Percentiles rank a stretch among this genome's conserved stretches.
phyloP scores from a whole-genome alignment of 495 filamentous ascomycete genomes.

The Corynascus novoguineensis region DNA sequence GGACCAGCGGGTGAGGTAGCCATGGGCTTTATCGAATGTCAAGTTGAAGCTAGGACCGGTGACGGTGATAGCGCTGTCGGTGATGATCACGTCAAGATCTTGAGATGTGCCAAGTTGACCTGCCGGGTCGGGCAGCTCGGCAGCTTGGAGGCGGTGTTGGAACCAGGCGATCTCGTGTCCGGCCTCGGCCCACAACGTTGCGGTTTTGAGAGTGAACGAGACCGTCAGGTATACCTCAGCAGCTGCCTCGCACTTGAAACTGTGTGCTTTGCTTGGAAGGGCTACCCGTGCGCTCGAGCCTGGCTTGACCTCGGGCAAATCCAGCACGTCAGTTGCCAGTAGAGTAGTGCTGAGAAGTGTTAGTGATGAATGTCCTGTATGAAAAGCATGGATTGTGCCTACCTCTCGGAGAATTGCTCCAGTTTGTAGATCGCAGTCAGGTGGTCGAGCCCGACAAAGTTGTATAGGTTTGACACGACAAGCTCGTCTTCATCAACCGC shows the following conservation, averaged over 20 bases:
- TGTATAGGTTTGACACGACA: conserved; percentile 44
- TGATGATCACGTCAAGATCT: background rate
- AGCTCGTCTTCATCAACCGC: conserved; percentile 22
- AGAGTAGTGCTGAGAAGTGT: conserved; percentile 9
- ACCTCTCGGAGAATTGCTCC: conserved; percentile 18
- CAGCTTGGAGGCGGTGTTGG: conserved; percentile 13
- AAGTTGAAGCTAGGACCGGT: conserved; percentile 22
- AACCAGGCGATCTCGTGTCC: conserved; percentile 30
- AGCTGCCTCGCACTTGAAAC: background rate
- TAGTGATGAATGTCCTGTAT: background rate
- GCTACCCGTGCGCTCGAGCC: conserved; percentile 9
- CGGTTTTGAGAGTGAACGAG: conserved; percentile 13
- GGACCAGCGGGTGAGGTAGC: conserved; percentile 36
- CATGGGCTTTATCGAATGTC: conserved; percentile 38
- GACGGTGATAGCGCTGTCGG: conserved; percentile 1
- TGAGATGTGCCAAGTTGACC: background rate
- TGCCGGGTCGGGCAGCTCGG: background rate
- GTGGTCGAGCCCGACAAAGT: conserved; percentile 49
- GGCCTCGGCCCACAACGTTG: conserved; percentile 20
- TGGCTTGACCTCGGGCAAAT: conserved; percentile 17
- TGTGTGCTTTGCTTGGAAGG: background rate
- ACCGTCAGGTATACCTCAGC: conserved; percentile 23
- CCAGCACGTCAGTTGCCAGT: conserved; percentile 13
- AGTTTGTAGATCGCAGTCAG: conserved; percentile 27
- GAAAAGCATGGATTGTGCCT: background rate